Evolutionary conservation across 768 basidiomycete genomes (phyloP).

Genomic region (Lentinula guzmanii): DNA sequence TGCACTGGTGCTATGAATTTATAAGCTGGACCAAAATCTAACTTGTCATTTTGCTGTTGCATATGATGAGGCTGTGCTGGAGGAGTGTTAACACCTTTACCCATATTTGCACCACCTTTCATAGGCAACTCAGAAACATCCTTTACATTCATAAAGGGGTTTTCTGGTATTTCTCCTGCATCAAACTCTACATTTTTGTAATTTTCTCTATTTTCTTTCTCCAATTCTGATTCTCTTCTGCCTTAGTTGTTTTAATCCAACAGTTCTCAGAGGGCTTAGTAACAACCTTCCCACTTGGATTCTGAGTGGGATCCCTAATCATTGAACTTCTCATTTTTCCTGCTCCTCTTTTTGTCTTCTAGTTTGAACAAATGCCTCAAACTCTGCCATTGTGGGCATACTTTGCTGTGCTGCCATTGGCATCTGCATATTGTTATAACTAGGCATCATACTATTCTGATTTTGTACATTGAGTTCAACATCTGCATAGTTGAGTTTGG

Average conservation of each 20-base stretch:
- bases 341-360: background rate
- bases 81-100: background rate
- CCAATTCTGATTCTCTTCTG: background rate
- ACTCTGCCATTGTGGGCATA: background rate
- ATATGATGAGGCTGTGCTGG: background rate
- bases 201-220: background rate
- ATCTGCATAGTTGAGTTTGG: background rate
- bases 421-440: background rate
- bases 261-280: background rate
- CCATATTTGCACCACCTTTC: background rate
- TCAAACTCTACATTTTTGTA: background rate
- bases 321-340: background rate
- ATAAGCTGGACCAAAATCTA: background rate
- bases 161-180: background rate
- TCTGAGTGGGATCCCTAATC: background rate
- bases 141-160: background rate
- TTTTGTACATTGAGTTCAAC: background rate
- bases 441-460: background rate
- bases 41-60: background rate
- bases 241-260: background rate
- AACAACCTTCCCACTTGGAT: background rate
- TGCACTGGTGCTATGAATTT: background rate
- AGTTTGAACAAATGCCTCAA: background rate
- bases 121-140: background rate
- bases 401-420: background rate